phyloP scores from a whole-genome alignment of 2,329 filamentous ascomycete species.

The Myotisia sp. region DNA sequence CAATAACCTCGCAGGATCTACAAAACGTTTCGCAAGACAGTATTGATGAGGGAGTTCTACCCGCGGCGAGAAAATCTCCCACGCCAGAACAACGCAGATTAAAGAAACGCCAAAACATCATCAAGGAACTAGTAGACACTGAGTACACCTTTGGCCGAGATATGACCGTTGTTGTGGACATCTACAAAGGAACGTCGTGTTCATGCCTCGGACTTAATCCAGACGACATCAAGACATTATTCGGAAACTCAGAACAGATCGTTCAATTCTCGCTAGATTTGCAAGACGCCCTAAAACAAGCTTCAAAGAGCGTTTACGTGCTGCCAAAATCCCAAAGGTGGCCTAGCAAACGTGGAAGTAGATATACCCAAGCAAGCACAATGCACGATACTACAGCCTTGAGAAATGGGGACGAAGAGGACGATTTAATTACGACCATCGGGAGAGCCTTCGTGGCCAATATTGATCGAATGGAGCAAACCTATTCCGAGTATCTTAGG shows the following conservation, averaged over 20 bases:
- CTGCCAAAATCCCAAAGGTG: slow-evolving; percentile 44
- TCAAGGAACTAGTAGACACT: slow-evolving; percentile 86
- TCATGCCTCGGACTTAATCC: slow-evolving; percentile 64
- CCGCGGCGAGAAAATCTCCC: slow-evolving; percentile 16
- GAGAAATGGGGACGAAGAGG: slow-evolving; percentile 36
- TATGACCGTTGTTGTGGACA: slow-evolving; percentile 94
- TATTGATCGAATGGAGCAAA: slow-evolving; percentile 46
- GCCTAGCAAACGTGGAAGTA: slow-evolving; percentile 38
- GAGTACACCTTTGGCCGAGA: slow-evolving; percentile 84
- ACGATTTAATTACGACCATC: slow-evolving; percentile 44
- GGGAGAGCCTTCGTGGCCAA: slow-evolving; percentile 45
- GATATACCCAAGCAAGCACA: slow-evolving; percentile 24
- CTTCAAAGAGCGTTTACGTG: slow-evolving; percentile 64
- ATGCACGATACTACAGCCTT: slow-evolving; percentile 16
- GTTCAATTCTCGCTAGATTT: slow-evolving; percentile 74
- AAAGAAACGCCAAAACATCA: slow-evolving; percentile 64
- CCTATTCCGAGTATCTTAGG: slow-evolving; percentile 51
- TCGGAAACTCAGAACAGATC: slow-evolving; percentile 84
- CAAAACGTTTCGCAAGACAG: slow-evolving; percentile 18
- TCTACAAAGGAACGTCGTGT: slow-evolving; percentile 86
- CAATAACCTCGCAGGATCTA: slow-evolving; percentile 24
- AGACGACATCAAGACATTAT: slow-evolving; percentile 78
- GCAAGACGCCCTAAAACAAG: slow-evolving; percentile 64
- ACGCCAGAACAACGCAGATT: slow-evolving; percentile 42
- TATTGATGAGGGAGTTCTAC: slow-evolving; percentile 8